These are phyloP conservation scores for Taphrina sp. DNA, from an alignment of 1,139 yeast genomes.

Conservation along the genomic window DNA sequence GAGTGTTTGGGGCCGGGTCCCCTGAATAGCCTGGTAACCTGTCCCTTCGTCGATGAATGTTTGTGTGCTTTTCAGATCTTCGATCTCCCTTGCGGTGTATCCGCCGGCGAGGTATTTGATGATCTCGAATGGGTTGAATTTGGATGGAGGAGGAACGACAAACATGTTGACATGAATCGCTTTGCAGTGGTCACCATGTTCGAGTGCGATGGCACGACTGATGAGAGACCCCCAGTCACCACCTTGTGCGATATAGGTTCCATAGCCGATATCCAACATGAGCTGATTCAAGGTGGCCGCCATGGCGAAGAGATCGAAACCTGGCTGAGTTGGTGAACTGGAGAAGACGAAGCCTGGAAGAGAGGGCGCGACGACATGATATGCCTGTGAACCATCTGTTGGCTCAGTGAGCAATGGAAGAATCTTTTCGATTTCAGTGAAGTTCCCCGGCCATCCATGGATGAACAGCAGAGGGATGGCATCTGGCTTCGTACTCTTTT, in stretches of 20 bases:
- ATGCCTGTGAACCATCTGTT: slow-evolving; percentile 20
- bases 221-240: slow-evolving; percentile 32
- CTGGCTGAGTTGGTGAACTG: slow-evolving; percentile 15
- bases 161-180: slow-evolving; percentile 33
- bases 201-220: slow-evolving; percentile 18
- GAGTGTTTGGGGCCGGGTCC: slow-evolving; percentile 31
- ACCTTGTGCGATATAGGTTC: slow-evolving; percentile 26
- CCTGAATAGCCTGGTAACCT: slow-evolving; percentile 31
- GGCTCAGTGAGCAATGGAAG: slow-evolving; percentile 30
- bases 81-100: slow-evolving; percentile 8
- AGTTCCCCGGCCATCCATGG: slow-evolving; percentile 34
- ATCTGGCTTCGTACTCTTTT: slow-evolving; percentile 18
- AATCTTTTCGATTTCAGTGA: slow-evolving; percentile 31
- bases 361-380: slow-evolving; percentile 33
- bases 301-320: slow-evolving; percentile 25
- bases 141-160: slow-evolving; percentile 26
- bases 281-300: slow-evolving; percentile 27
- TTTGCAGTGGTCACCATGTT: slow-evolving; percentile 17
- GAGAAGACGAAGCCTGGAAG: slow-evolving; percentile 32
- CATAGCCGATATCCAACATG: slow-evolving; percentile 30
- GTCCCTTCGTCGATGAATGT: slow-evolving; percentile 12
- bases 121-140: slow-evolving; percentile 22
- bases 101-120: slow-evolving; percentile 25
- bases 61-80: slow-evolving; percentile 5
- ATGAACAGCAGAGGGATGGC: slow-evolving; percentile 29